Base-by-base conservation (phyloP, 768 basidiomycete genomes). In the Mycena metata region DNA sequence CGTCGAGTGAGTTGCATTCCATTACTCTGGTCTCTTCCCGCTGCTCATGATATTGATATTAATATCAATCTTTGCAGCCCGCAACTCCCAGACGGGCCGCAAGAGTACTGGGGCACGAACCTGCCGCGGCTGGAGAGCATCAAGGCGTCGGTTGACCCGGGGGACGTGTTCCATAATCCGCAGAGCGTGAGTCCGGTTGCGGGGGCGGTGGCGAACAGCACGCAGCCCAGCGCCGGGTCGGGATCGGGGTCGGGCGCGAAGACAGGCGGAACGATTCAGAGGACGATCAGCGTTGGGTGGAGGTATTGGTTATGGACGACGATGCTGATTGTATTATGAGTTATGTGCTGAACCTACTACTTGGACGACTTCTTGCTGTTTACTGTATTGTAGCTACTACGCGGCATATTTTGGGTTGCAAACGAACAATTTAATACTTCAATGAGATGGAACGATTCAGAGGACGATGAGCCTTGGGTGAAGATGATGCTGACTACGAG, bases 1-100 rank as follows among this genome's bases (percentile, higher is more conserved):
- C 15, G 72, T 72, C 19, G 72, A 70, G 71, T 72, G 52, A 41
- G 71, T 69, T n/a, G n/a, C n/a, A n/a, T n/a, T n/a, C n/a, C n/a
- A n/a, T n/a, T n/a, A n/a, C n/a, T n/a, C n/a, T n/a, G n/a, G n/a
- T n/a, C n/a, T n/a, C n/a, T n/a, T 42, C 9, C 26, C 13, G 13
- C 17, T 36, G 5, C 36, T 24, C 30, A 30, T 24, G n/a, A n/a
- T n/a, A n/a, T n/a, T n/a, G n/a, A 16, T 9, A 12, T 5, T 26
- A 21, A 21, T 36, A 3, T 41, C 15, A 11, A 26, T 42, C 43
- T 24, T 21, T n/a, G 13, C 13, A 72, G 71, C 56, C 71, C 71
- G n/a, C 24, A 69, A 43, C 56, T 72, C 15, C 12, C 61, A 10
- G 56, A 72, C 51, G 72, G 57, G 2, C 72, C 36, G 51, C 60